These are phyloP conservation scores for Botrytis byssoidea DNA, from an alignment of 2,329 filamentous ascomycete species.

Conservation along the genomic window DNA sequence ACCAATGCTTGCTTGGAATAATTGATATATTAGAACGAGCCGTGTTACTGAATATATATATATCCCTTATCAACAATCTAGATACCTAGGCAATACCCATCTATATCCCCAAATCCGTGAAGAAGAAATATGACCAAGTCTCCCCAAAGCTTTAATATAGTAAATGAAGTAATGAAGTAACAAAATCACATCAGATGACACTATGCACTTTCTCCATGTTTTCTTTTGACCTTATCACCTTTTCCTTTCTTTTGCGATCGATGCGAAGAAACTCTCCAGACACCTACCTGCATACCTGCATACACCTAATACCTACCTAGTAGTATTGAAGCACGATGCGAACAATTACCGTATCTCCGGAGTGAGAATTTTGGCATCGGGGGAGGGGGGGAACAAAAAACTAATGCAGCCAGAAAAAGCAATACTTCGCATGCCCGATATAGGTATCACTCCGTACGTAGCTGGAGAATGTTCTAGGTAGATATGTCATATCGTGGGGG, in stretches of 20 bases:
- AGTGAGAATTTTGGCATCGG: neutral
- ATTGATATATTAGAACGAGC: neutral
- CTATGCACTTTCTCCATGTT: neutral
- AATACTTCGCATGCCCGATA: neutral
- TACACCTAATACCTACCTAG: neutral
- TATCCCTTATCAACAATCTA: neutral
- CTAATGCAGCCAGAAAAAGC: neutral
- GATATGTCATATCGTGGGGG: neutral
- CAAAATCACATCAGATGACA: neutral
- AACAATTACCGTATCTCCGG: neutral
- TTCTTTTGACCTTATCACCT: neutral
- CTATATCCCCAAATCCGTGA: neutral
- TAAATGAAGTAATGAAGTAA: neutral
- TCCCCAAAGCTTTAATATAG: neutral
- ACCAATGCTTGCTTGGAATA: neutral
- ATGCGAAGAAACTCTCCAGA: neutral
- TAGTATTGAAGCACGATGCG: neutral
- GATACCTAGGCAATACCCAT: neutral
- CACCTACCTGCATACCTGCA: too few relatives aligned
- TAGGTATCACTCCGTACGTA: neutral
- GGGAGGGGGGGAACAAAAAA: neutral
- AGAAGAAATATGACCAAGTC: neutral
- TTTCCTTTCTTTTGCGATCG: neutral
- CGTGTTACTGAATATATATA: neutral
- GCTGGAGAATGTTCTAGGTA: neutral